These are phyloP conservation scores for Porphyrellus cyaneotinctus DNA, from an alignment of 768 basidiomycete genomes.

Conservation along the genomic window DNA sequence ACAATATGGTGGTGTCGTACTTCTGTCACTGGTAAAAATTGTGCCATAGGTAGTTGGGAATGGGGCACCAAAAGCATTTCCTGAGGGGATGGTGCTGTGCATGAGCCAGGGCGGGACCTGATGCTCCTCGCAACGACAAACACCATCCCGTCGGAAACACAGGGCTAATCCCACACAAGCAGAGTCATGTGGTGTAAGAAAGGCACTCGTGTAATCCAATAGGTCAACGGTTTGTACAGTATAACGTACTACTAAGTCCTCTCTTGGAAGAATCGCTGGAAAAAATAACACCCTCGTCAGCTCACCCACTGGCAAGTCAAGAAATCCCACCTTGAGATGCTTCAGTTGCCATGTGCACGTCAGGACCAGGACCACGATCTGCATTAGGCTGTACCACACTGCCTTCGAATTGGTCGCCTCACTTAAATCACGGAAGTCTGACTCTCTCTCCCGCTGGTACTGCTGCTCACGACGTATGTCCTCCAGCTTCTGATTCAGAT, in stretches of 20 bases:
- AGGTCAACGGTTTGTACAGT: constrained; percentile 7
- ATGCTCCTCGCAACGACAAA: background rate
- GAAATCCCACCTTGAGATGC: constrained; percentile 71
- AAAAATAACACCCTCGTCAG: constrained; percentile 1
- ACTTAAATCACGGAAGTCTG: constrained; percentile 83
- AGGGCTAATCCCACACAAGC: background rate
- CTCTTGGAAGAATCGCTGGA: constrained; percentile 82
- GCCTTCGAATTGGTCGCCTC: constrained; percentile 89
- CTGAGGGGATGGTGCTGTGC: background rate
- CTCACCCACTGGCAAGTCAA: background rate
- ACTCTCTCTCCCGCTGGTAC: constrained; percentile 94
- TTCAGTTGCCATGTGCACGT: constrained; percentile 93
- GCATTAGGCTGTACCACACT: constrained; percentile 90
- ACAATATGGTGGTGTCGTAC: constrained; percentile 10
- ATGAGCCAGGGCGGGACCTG: constrained; percentile 1
- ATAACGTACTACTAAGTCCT: constrained; percentile 43
- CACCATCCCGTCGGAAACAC: background rate
- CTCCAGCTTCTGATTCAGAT: constrained; percentile 89
- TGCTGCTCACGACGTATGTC: constrained; percentile 94
- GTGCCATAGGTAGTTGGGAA: background rate
- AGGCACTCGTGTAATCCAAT: background rate
- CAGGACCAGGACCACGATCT: constrained; percentile 77
- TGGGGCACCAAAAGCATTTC: background rate
- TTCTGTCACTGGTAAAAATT: constrained; percentile 7
- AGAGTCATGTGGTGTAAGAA: background rate